Base-by-base conservation (phyloP, 1,284 basidiomycete genomes). In the Malassezia obtusa region DNA sequence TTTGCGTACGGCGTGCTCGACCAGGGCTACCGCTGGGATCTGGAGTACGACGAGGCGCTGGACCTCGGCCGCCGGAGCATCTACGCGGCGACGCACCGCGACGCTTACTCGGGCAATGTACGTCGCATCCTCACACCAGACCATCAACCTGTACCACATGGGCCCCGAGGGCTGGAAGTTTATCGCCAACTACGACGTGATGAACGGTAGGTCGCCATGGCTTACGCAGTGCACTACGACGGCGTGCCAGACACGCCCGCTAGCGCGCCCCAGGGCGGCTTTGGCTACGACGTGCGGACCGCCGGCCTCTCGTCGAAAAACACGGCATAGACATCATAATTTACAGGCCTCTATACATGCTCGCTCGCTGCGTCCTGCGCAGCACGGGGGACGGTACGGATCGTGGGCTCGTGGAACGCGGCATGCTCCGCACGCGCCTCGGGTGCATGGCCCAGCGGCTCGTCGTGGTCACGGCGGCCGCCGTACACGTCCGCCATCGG, bases 1-100 rank as follows among this genome's bases (percentile, higher is more conserved):
- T 96, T 92, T 68, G 94, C 94, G 5, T 98, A 98, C 49, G 92
- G 92, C 81, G 90, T 99, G 3, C 81, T 98, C 37, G 94, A 98
- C 76, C 91, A 95, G 76, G 89, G 85, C 2, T 96, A 96, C 77
- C 82, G 78, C 55, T 98, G 88, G 87, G 90, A 98, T 71, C 78
- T 99, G 50, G 83, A 84, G 12, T 89, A 90, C 61, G 90, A 84
- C 59, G 94, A 96, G 63, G 94, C 94, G 1, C 85, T 89, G 71
- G 94, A 99, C 72, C 83, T 98, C 30, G 94, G 87, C 11, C 79
- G 89, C 71, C 79, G 92, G 63, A 91, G 89, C 64, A 98, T 99
- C 74, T 91, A 94, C 64, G 94, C 92, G 39, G 94, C 94, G 41
- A 89, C 89, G 55, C 92, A 98, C 75, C 62, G 73, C 30, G 94